Evolutionary conservation across 1,284 basidiomycete species (phyloP).

Genomic region (Puccinia horiana): DNA sequence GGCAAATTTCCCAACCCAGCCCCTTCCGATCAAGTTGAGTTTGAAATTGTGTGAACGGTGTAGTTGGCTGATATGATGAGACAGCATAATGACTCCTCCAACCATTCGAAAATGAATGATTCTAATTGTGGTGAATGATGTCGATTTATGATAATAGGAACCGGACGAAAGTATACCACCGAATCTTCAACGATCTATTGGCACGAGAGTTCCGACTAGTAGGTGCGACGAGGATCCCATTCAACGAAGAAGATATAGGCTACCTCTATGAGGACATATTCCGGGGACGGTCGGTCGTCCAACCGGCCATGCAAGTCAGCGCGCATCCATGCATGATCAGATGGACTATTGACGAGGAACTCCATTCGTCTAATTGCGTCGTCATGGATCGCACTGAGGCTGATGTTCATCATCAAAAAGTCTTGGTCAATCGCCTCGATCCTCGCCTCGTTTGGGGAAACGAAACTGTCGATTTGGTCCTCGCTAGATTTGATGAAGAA

Average conservation of each 20-base stretch:
- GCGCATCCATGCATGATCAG: conserved; percentile 71
- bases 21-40: conserved; percentile 70
- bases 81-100: no score
- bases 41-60: not conserved
- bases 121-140: no score
- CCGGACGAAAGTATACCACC: conserved; percentile 77
- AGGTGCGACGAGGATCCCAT: conserved; percentile 64
- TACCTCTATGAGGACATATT: conserved; percentile 84
- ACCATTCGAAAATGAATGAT: no score
- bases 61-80: no score
- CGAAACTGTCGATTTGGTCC: conserved; percentile 34
- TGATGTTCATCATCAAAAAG: conserved; percentile 65
- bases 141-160: conserved; percentile 58
- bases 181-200: conserved; percentile 73
- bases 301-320: conserved; percentile 72
- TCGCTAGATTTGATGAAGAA: conserved; percentile 29
- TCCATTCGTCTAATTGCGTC: conserved; percentile 75
- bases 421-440: not conserved
- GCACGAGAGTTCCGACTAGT: conserved; percentile 70
- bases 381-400: conserved; percentile 76
- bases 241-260: conserved; percentile 77
- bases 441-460: conserved; percentile 16
- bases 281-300: conserved; percentile 72
- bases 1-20: conserved; percentile 76
- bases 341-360: conserved; percentile 71